Evolutionary conservation across 345 rosid genomes (phyloP), one percentile per base, ranked within the genome.

Genomic region (Eucalyptus sp.): DNA sequence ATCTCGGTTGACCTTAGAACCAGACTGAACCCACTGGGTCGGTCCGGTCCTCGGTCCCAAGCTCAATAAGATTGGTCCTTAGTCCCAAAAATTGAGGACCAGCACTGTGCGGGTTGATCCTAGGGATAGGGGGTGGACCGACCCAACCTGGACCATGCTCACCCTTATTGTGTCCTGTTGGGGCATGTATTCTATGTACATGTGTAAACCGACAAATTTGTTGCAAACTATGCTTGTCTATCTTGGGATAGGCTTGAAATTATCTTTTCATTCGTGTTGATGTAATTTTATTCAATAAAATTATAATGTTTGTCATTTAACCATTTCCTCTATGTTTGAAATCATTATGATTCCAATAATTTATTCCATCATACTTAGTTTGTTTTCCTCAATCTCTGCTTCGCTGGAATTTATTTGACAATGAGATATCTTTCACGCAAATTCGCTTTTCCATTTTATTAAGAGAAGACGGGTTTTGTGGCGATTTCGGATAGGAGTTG

Each of bases 401-500:
- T 56, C 13, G 6, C 6, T 10, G 1, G 29, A 56, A 56, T 56
- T 56, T 56, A 24, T 22, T 56, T 1, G 6, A 56, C 29, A 56
- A 56, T 9, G 13, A 56, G 29, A 56, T 56, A 56, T 56, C 29
- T 56, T 3, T 52, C 58, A 52, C 2, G 0, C 0, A 52, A 52
- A 52, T 52, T 52, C 2, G 5, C 1, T 52, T 52, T 52, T 52
- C 58, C 25, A 52, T 52, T 52, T 52, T 8, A 52, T 52, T 20
- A 52, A 52, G 58, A 52, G 58, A 0, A 52, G 58, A 52, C 0
- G 0, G 2, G 0, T 52, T 52, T 52, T 52, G 58, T 52, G 58
- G 24, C 0, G 25, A 52, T 52, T 20, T 52, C 1, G 0, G 0
- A 3, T 0, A 3, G 4, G 25, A 52, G 1, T 52, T 52, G 10